Percentiles rank a stretch among this genome's conserved stretches.
Conservation (phyloP, 2,329 filamentous ascomycete species). For the Talaromyces islandicus region DNA sequence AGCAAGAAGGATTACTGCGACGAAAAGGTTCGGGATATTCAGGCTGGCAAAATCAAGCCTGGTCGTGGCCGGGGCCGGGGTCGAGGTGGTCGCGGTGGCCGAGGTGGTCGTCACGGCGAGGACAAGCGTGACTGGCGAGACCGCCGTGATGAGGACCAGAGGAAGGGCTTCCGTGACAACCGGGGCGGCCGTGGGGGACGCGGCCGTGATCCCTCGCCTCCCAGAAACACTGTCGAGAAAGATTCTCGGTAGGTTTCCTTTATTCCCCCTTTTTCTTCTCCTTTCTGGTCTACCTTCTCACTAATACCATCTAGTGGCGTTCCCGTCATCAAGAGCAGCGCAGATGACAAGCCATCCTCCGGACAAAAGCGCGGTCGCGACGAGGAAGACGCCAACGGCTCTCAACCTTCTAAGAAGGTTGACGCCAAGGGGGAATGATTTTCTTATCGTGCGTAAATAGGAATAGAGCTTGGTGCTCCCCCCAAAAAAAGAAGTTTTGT, state of each 20-base stretch:
- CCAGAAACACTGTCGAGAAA: conserved; percentile 28
- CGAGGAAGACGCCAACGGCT: conserved; percentile 25
- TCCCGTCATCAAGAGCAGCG: conserved; percentile 36
- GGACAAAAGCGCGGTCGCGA: conserved; percentile 44
- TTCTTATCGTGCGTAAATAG: background rate
- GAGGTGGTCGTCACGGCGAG: conserved; percentile 9
- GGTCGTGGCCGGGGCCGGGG: conserved; percentile 3
- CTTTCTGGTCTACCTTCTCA: background rate
- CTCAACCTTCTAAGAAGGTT: conserved; percentile 42
- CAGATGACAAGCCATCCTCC: conserved; percentile 13
- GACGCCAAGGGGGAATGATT: conserved; percentile 37
- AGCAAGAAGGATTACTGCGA: conserved; percentile 81
- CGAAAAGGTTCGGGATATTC: conserved; percentile 68
- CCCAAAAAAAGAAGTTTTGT: background rate
- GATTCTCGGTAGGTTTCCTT: conserved; percentile 36
- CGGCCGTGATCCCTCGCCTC: background rate
- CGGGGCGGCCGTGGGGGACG: conserved; percentile 14
- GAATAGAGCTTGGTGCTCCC: background rate
- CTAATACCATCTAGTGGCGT: conserved; percentile 32
- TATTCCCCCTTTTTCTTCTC: background rate
- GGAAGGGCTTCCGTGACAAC: conserved; percentile 33
- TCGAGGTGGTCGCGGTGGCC: conserved; percentile 1
- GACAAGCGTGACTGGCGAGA: conserved; percentile 39
- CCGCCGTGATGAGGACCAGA: conserved; percentile 39
- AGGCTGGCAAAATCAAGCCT: conserved; percentile 62